Evolutionary conservation across 2,329 filamentous ascomycete species (phyloP).

Genomic region (Talaromyces piceae): DNA sequence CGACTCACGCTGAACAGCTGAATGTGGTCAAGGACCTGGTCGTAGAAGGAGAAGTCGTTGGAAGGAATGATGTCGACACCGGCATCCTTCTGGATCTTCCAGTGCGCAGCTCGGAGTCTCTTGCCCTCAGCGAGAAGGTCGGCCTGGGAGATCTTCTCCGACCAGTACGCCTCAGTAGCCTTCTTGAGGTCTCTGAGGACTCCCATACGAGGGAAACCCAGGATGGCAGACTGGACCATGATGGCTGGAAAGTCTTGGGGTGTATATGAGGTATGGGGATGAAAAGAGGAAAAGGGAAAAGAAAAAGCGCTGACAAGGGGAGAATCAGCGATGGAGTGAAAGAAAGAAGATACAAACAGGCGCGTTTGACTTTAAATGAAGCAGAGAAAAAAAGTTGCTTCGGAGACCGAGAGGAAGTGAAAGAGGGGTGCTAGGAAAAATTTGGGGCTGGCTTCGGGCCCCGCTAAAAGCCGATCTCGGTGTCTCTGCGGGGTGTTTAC

Average conservation of each 20-base stretch:
- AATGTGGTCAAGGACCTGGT: slow-evolving; percentile 96
- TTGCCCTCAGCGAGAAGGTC: slow-evolving; percentile 93
- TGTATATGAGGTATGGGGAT: slow-evolving; percentile 1
- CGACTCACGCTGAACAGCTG: slow-evolving; percentile 84
- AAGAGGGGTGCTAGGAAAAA: not conserved
- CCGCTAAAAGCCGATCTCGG: slow-evolving; percentile 1
- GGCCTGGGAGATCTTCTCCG: slow-evolving; percentile 82
- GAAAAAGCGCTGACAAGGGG: not conserved
- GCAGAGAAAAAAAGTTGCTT: not conserved
- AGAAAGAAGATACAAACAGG: slow-evolving; percentile 6
- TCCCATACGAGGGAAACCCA: slow-evolving; percentile 99
- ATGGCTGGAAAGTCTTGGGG: slow-evolving; percentile 1
- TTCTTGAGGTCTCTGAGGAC: slow-evolving; percentile 99
- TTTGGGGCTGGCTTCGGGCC: slow-evolving; percentile 1
- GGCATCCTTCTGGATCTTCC: slow-evolving; percentile 99
- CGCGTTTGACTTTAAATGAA: not conserved
- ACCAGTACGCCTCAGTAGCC: slow-evolving; percentile 98
- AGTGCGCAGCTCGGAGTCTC: slow-evolving; percentile 92
- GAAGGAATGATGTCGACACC: slow-evolving; percentile 96
- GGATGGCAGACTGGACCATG: slow-evolving; percentile 51
- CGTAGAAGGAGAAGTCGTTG: slow-evolving; percentile 99
- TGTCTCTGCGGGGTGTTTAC: not conserved
- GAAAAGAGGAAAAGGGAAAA: not conserved
- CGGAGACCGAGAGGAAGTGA: not conserved
- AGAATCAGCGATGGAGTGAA: not conserved